A percentile compares a stretch with the other conserved stretches of the same genome.
These are phyloP conservation scores for Citrullus colocynthis DNA, from an alignment of 306 rosid species.

Conservation along the genomic window DNA sequence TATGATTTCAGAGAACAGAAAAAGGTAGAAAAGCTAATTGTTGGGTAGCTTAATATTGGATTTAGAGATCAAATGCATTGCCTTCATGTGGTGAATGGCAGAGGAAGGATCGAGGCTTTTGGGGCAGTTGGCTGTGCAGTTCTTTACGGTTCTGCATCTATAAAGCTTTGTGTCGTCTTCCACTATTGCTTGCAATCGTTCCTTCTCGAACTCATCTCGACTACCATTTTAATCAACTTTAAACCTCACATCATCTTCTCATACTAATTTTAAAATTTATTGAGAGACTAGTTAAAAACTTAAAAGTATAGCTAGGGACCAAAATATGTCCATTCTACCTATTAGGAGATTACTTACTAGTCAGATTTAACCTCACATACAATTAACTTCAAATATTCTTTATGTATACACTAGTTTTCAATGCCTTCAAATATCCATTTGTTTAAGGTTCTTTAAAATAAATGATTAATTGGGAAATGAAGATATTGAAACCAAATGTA, in stretches of 20 bases:
- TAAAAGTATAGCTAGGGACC: no score
- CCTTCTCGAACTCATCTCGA: conserved; percentile 14
- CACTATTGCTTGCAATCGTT: conserved; percentile 19
- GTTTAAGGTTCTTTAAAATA: no score
- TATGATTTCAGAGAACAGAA: neutral
- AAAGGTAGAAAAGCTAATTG: neutral
- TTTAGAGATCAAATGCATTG: conserved; percentile 6
- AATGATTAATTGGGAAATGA: no score
- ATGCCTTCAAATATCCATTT: no score
- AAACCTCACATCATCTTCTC: neutral
- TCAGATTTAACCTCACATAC: no score
- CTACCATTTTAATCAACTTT: neutral
- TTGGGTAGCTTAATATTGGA: neutral
- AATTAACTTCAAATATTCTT: no score
- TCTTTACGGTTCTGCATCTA: conserved; percentile 16
- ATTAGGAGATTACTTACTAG: no score
- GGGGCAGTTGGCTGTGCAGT: conserved; percentile 29
- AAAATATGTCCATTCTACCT: no score
- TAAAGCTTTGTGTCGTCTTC: conserved; percentile 15
- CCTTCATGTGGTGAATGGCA: conserved; percentile 31
- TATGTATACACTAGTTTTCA: no score
- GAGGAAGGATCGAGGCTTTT: conserved; percentile 23
- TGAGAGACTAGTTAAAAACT: no score
- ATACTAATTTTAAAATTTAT: no score
- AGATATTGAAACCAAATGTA: no score